phyloP scores from a whole-genome alignment of 345 rosid genomes.

The Arabis hirsuta region DNA sequence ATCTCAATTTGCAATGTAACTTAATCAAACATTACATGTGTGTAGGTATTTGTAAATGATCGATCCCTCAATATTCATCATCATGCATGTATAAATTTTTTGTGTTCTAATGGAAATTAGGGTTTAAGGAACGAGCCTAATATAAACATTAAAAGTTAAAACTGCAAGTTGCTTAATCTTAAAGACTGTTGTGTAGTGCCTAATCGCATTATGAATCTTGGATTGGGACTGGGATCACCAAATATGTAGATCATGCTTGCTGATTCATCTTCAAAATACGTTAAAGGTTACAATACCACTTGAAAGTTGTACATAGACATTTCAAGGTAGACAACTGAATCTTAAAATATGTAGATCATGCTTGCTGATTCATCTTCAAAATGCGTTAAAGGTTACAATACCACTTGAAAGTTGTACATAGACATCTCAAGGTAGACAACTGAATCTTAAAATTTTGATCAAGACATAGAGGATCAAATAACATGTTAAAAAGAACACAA shows the following conservation, averaged over 20 bases:
- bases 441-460: constrained; percentile 1
- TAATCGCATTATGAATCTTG: constrained; percentile 7
- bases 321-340: constrained; percentile 7
- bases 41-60: neutral
- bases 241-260: neutral
- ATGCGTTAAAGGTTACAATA: constrained; percentile 13
- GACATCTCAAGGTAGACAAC: constrained; percentile 10
- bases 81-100: constrained; percentile 1
- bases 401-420: constrained; percentile 7
- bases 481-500: constrained; percentile 12
- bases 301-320: constrained; percentile 10
- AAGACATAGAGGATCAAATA: constrained; percentile 20
- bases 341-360: neutral
- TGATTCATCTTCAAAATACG: constrained; percentile 21
- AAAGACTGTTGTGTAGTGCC: constrained; percentile 1
- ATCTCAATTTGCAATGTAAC: neutral
- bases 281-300: constrained; percentile 8
- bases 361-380: constrained; percentile 9
- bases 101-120: constrained; percentile 12
- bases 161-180: neutral
- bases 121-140: constrained; percentile 8
- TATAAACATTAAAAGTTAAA: neutral
- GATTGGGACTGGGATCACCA: neutral
- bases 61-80: neutral
- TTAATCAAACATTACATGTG: constrained; percentile 12